Conservation (phyloP, 495 filamentous ascomycete genomes). For the Acidomyces sp. region DNA sequence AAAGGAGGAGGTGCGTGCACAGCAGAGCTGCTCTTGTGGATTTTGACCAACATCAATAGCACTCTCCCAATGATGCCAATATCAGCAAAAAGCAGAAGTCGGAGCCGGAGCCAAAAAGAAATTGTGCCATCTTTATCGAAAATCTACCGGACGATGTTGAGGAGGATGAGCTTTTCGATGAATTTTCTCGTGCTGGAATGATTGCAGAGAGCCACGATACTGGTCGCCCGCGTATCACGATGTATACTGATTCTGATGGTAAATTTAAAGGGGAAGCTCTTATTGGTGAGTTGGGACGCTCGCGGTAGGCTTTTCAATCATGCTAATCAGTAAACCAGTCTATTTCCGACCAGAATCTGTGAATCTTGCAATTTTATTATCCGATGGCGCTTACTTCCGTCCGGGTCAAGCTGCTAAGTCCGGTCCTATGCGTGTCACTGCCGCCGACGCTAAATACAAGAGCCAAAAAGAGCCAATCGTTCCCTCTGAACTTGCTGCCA, state of each 20-base stretch:
- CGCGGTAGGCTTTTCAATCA: too few species aligned
- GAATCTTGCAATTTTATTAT: conserved; percentile 73
- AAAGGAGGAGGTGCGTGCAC: conserved; percentile 25
- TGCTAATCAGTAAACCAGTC: conserved; percentile 37
- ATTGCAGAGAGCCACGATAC: conserved; percentile 89
- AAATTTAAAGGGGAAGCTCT: conserved; percentile 87
- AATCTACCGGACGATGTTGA: conserved; percentile 66
- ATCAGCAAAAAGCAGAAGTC: conserved; percentile 30
- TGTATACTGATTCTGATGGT: conserved; percentile 73
- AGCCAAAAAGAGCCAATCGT: conserved; percentile 27
- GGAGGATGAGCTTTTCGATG: conserved; percentile 62
- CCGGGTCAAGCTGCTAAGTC: conserved; percentile 40
- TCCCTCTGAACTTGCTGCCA: conserved; percentile 43
- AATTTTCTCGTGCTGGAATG: conserved; percentile 83
- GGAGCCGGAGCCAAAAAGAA: conserved; percentile 37
- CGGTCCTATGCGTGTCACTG: conserved; percentile 65
- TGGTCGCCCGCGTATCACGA: conserved; percentile 74
- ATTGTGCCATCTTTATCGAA: conserved; percentile 84
- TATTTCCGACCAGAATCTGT: conserved; percentile 92
- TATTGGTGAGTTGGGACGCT: conserved; percentile 34
- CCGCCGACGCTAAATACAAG: conserved; percentile 84
- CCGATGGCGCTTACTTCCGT: conserved; percentile 81
- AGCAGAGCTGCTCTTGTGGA: too few species aligned
- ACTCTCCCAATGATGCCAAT: conserved; percentile 1
- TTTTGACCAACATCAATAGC: too few species aligned